Evolutionary conservation across 306 rosid species (phyloP).

Genomic region (Cicer cuneatum): DNA sequence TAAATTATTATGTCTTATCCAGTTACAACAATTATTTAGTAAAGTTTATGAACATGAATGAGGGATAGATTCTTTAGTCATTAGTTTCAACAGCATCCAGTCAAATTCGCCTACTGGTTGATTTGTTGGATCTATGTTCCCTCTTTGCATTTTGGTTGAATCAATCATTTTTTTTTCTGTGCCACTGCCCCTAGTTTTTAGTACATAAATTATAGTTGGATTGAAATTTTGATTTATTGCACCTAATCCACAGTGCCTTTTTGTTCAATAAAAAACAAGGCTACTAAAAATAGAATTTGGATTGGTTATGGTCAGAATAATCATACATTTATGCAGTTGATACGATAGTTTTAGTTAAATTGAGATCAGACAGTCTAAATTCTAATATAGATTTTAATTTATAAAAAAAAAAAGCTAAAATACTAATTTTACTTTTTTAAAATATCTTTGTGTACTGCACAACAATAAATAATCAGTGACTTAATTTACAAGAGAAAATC

Average conservation of each 20-base stretch:
- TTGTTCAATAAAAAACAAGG: not conserved
- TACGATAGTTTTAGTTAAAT: too few species aligned
- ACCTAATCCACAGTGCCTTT: not conserved
- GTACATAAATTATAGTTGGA: not conserved
- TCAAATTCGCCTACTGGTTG: constrained; percentile 52
- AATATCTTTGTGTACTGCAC: not conserved
- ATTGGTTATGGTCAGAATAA: too few species aligned
- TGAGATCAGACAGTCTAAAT: too few species aligned
- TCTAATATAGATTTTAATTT: too few species aligned
- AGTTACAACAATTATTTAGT: constrained; percentile 20
- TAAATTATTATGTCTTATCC: constrained; percentile 27
- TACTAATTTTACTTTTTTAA: too few species aligned
- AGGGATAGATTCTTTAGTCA: constrained; percentile 1
- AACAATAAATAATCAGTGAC: constrained; percentile 35
- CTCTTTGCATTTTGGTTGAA: constrained; percentile 11
- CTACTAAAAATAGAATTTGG: not conserved
- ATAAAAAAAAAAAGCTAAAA: too few species aligned
- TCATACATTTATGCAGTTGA: too few species aligned
- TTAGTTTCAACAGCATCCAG: constrained; percentile 26
- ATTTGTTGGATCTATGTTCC: not conserved
- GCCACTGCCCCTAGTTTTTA: constrained; percentile 63
- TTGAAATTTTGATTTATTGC: not conserved
- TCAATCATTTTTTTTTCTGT: not conserved
- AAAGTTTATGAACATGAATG: constrained; percentile 6
- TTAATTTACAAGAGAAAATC: constrained; percentile 51